phyloP scores from a whole-genome alignment of 2,329 filamentous ascomycete species.

The Arthrinium phaeospermum region DNA sequence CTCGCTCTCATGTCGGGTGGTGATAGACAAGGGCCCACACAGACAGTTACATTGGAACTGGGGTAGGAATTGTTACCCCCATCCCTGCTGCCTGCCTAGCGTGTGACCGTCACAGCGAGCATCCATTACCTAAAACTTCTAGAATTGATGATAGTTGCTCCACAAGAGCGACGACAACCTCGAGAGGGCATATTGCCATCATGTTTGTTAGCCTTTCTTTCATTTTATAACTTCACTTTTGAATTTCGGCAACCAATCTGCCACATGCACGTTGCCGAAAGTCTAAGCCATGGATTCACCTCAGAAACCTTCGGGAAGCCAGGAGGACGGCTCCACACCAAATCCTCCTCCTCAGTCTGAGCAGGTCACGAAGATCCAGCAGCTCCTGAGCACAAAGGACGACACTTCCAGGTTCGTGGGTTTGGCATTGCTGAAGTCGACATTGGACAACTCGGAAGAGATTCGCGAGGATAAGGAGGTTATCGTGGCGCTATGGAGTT shows the following conservation, averaged over 20 bases:
- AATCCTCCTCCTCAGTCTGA: background rate
- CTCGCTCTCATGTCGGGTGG: background rate
- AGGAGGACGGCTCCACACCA: background rate
- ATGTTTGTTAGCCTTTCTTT: background rate
- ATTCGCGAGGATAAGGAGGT: constrained; percentile 53
- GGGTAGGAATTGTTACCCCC: background rate
- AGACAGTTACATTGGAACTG: background rate
- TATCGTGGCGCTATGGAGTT: constrained; percentile 61
- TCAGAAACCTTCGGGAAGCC: background rate
- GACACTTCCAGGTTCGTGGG: constrained; percentile 74
- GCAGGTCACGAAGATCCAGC: constrained; percentile 55
- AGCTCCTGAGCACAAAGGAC: constrained; percentile 63
- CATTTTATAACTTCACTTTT: background rate
- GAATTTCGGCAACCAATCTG: background rate
- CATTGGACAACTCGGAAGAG: constrained; percentile 65
- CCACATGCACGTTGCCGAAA: background rate
- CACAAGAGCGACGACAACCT: background rate
- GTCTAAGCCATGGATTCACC: constrained; percentile 12
- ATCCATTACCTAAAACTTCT: background rate
- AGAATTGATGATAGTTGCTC: background rate
- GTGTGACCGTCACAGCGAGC: constrained; percentile 8
- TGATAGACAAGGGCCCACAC: background rate
- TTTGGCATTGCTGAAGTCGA: constrained; percentile 68
- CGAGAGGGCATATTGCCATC: constrained; percentile 4
- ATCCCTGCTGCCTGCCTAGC: background rate